These are phyloP conservation scores for Salix udensis DNA, from an alignment of 345 rosid genomes.

Conservation along the genomic window DNA sequence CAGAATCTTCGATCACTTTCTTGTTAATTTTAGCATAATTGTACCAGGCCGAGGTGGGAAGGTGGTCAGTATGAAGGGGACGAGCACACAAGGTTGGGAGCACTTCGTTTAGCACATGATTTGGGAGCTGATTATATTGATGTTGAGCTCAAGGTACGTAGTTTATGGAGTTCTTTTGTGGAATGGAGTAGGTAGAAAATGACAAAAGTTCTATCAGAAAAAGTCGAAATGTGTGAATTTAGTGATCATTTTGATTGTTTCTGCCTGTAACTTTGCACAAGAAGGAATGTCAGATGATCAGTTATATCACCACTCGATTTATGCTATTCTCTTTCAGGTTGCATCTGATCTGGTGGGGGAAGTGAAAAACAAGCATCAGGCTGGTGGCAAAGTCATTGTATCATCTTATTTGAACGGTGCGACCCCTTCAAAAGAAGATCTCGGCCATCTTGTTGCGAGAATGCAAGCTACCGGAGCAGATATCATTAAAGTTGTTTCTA, in stretches of 20 bases:
- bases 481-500: conserved; percentile 38
- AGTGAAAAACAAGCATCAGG: conserved; percentile 15
- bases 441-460: conserved; percentile 32
- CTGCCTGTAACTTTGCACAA: not conserved
- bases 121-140: conserved; percentile 59
- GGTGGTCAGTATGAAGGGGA: conserved; percentile 54
- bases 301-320: not conserved
- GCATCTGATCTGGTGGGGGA: conserved; percentile 35
- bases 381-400: conserved; percentile 40
- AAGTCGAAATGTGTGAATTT: not conserved
- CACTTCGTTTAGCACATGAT: conserved; percentile 39
- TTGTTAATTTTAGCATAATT: not conserved
- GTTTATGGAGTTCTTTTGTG: not conserved
- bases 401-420: conserved; percentile 33
- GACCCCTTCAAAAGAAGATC: conserved; percentile 41
- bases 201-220: not conserved
- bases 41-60: conserved; percentile 46
- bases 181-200: not conserved
- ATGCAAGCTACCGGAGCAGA: conserved; percentile 49
- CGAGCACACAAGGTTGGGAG: conserved; percentile 34
- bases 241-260: not conserved
- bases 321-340: conserved; percentile 32
- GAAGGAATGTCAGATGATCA: not conserved
- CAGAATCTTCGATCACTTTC: not conserved
- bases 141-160: conserved; percentile 47